Evolutionary conservation across 2,329 filamentous ascomycete species (phyloP).

Genomic region (Trichothecium sympodiale): DNA sequence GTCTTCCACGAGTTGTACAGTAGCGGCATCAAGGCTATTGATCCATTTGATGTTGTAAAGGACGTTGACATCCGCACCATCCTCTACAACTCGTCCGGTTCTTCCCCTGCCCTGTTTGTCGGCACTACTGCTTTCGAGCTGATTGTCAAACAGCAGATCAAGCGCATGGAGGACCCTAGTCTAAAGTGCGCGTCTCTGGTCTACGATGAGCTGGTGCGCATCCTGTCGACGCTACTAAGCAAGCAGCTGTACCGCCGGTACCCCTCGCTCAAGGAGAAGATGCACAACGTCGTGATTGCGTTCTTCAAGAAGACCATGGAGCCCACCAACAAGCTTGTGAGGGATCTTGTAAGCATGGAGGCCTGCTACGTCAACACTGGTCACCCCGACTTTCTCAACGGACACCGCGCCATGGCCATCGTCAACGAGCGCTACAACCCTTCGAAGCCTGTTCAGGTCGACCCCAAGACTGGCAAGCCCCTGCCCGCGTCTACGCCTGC

Average conservation of each 20-base stretch:
- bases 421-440: constrained; percentile 85
- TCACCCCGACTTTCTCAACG: constrained; percentile 95
- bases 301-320: constrained; percentile 99
- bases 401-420: constrained; percentile 94
- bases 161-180: constrained; percentile 88
- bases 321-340: constrained; percentile 93
- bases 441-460: constrained; percentile 80
- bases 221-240: constrained; percentile 76
- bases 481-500: constrained; percentile 58
- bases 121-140: constrained; percentile 97
- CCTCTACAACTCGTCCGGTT: constrained; percentile 97
- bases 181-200: constrained; percentile 95
- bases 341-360: constrained; percentile 90
- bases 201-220: constrained; percentile 94
- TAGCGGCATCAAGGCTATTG: constrained; percentile 93
- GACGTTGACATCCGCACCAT: constrained; percentile 96
- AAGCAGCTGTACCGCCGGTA: constrained; percentile 90
- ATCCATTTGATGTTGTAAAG: constrained; percentile 95
- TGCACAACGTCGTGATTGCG: constrained; percentile 79
- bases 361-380: constrained; percentile 97
- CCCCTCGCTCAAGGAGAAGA: constrained; percentile 90
- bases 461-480: constrained; percentile 97
- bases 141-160: constrained; percentile 98
- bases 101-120: constrained; percentile 91
- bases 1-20: constrained; percentile 98